A percentile compares a stretch with the other conserved stretches of the same genome.
Evolutionary conservation across 192 early-diverging fungal genomes (phyloP).

Genomic region (Entomortierella chlamydospora): DNA sequence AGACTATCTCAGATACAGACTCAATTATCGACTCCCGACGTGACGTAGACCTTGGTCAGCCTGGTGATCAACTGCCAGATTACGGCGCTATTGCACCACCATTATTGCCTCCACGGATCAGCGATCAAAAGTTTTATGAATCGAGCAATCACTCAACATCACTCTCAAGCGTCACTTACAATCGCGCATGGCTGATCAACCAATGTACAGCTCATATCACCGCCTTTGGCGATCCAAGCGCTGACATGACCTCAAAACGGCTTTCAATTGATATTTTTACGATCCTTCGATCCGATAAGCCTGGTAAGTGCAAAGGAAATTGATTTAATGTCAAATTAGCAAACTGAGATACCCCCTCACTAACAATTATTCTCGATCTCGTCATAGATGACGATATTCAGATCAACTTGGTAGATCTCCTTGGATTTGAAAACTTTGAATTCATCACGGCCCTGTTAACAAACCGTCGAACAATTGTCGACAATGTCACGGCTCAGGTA

Average conservation of each 20-base stretch:
- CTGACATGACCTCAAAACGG: constrained; percentile 61
- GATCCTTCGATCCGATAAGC: constrained; percentile 68
- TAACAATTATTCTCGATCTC: background rate
- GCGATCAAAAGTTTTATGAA: background rate
- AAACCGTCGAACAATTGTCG: constrained; percentile 69
- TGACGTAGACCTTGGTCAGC: background rate
- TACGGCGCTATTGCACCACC: constrained; percentile 13
- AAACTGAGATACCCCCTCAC: background rate
- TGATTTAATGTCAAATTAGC: no score
- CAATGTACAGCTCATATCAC: constrained; percentile 67
- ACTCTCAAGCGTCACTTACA: constrained; percentile 11
- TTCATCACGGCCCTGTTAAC: constrained; percentile 71
- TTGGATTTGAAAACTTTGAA: constrained; percentile 80
- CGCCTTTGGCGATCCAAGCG: constrained; percentile 46
- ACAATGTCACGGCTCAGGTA: constrained; percentile 70
- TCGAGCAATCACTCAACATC: background rate
- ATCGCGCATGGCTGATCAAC: constrained; percentile 48
- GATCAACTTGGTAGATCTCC: constrained; percentile 72
- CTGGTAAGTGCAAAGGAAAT: no score
- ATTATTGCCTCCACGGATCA: constrained; percentile 1
- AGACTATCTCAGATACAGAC: constrained; percentile 36
- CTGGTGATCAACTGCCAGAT: constrained; percentile 3
- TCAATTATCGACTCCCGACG: constrained; percentile 13
- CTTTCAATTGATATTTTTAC: constrained; percentile 80
- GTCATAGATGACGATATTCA: constrained; percentile 71